phyloP scores from a whole-genome alignment of 1,284 basidiomycete species.

The Fomitiporia mediterranea region DNA sequence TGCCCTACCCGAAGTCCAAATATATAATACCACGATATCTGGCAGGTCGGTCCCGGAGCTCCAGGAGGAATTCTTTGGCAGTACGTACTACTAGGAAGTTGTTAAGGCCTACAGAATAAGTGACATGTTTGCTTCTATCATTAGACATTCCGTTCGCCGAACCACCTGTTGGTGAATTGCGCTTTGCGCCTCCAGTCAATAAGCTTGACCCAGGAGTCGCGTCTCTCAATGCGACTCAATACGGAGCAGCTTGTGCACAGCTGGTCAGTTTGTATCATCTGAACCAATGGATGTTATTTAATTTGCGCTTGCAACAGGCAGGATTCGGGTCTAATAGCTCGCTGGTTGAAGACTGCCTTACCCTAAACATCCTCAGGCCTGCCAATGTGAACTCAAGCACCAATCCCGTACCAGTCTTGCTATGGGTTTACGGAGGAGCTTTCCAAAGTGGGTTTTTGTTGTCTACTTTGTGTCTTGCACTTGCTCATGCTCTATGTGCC shows the following conservation, averaged over 20 bases:
- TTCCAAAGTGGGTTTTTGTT: conserved; percentile 13
- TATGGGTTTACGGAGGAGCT: conserved; percentile 31
- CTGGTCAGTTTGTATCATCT: conserved; percentile 19
- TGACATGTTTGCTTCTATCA: too few relatives aligned
- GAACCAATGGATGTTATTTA: background rate
- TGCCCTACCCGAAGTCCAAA: background rate
- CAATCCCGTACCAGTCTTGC: conserved; percentile 35
- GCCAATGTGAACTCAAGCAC: conserved; percentile 25
- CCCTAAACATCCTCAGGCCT: conserved; percentile 44
- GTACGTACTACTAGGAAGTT: background rate
- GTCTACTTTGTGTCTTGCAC: too few relatives aligned
- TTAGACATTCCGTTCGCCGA: conserved; percentile 53
- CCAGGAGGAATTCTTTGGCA: conserved; percentile 12
- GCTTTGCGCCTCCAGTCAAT: conserved; percentile 49
- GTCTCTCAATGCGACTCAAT: conserved; percentile 40
- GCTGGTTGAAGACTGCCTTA: conserved; percentile 41
- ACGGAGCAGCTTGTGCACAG: conserved; percentile 57
- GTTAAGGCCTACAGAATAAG: too few relatives aligned
- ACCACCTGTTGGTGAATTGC: conserved; percentile 46
- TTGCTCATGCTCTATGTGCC: background rate
- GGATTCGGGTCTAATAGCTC: background rate
- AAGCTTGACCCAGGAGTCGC: conserved; percentile 41
- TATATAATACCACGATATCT: background rate
- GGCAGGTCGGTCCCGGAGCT: background rate
- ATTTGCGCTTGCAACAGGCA: background rate